Evolutionary conservation across 805 yeast genomes (phyloP), one percentile per base, ranked within the genome.

Genomic region (Barnettozyma vustinii): DNA sequence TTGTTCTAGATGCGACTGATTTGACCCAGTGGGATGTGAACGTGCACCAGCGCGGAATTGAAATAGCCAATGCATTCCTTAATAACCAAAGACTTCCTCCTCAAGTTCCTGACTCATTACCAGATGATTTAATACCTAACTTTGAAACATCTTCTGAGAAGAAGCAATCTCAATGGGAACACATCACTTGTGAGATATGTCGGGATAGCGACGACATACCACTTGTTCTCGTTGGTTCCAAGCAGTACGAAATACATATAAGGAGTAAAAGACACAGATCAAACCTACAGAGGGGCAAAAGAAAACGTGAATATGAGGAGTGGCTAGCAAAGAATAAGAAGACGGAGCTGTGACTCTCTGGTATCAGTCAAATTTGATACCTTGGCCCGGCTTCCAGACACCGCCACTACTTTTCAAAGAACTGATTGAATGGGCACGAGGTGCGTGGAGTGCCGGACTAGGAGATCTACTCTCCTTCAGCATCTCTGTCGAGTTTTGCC

Each of bases 1-100:
- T 77, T 52, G 58, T 89, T 0, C 65, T 91, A 5, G 86, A 94
- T 68, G 92, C 98, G 1, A 79, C 94, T 0, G 84, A 89, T 62
- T 64, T 92, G 44, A 26, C 52, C 0, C 39, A 64, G 2, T 94
- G 97, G 97, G 54, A 70, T 4, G 55, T 61, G 1, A 64, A 65
- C 5, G 97, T 89, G 1, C 66, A 66, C 7, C 63, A 66, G 1
- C 67, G 85, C 44, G 96, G 96, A 0, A 51, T 70, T 1, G 43
- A 45, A 0, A 79, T 89, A 1, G 68, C 83, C 0, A 54, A 66
- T 5, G 52, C 60, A 6, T 80, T 79, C 56, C 49, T 78, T 1
- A 30, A 53, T 1, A 55, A 68, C 61, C 57, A 64, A 48, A 51
- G 68, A 37, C 52, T 58, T 60, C 41, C 55, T 65, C 52, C 56